These are phyloP conservation scores for Xylariaceae sp. DNA, from an alignment of 2,329 filamentous ascomycete genomes.

Conservation along the genomic window DNA sequence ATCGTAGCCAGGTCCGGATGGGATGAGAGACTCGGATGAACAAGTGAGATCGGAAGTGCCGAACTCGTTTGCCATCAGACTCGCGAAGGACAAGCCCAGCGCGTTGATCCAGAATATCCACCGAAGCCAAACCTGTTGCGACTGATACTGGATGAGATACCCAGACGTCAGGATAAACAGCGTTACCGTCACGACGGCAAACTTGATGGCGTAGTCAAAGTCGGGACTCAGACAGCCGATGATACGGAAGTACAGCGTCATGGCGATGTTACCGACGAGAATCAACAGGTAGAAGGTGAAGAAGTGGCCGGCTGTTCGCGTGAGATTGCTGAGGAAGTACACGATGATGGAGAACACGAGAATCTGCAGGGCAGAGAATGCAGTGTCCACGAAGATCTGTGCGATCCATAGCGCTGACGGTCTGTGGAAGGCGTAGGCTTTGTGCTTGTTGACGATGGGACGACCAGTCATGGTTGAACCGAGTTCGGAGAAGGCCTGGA, in stretches of 20 bases:
- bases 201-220: constrained; percentile 82
- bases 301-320: constrained; percentile 67
- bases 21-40: constrained; percentile 61
- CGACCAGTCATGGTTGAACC: constrained; percentile 70
- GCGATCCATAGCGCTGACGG: constrained; percentile 79
- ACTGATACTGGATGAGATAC: constrained; percentile 76
- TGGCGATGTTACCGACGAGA: constrained; percentile 61
- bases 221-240: constrained; percentile 70
- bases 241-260: constrained; percentile 74
- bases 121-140: constrained; percentile 67
- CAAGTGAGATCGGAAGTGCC: constrained; percentile 63
- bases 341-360: constrained; percentile 68
- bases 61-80: constrained; percentile 87
- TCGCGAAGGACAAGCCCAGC: constrained; percentile 67
- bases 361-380: constrained; percentile 66
- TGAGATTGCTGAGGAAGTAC: constrained; percentile 71
- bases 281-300: constrained; percentile 72
- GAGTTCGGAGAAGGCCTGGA: constrained; percentile 76
- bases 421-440: constrained; percentile 75
- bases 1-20: constrained; percentile 62
- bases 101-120: constrained; percentile 79
- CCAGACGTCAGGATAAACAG: constrained; percentile 77
- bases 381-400: constrained; percentile 72
- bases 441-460: constrained; percentile 77
- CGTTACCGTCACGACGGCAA: constrained; percentile 72